Conservation (phyloP, 345 rosid genomes). For the Euphorbia pulcherrima region DNA sequence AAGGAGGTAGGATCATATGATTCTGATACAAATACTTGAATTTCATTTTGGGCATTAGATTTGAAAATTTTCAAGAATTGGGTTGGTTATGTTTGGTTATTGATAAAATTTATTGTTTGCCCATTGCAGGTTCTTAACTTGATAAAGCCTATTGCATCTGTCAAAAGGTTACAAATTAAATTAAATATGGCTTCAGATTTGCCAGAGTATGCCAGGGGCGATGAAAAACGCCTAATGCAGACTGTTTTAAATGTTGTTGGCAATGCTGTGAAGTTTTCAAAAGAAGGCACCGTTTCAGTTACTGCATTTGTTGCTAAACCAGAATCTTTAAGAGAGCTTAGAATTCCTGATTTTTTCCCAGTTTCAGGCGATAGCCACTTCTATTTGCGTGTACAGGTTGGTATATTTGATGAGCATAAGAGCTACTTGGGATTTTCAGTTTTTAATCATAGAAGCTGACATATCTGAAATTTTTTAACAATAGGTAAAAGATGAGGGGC, state of each 20-base stretch:
- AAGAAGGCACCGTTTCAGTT: conserved; percentile 70
- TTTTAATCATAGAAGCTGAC: neutral
- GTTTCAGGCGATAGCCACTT: conserved; percentile 68
- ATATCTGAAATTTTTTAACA: conserved; percentile 15
- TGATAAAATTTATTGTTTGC: conserved; percentile 17
- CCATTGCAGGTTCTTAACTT: conserved; percentile 66
- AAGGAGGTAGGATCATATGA: conserved; percentile 52
- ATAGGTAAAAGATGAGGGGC: conserved; percentile 89
- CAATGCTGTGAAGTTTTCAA: conserved; percentile 94
- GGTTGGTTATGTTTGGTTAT: neutral
- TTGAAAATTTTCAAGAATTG: neutral
- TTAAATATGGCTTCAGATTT: conserved; percentile 80
- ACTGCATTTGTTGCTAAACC: conserved; percentile 71
- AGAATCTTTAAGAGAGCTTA: conserved; percentile 54
- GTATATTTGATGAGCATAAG: conserved; percentile 18
- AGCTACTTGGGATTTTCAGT: neutral
- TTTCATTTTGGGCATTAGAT: neutral
- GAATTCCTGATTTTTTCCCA: conserved; percentile 62
- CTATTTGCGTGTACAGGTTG: conserved; percentile 86
- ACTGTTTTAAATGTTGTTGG: conserved; percentile 80
- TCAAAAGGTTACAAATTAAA: conserved; percentile 65
- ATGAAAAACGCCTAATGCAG: conserved; percentile 90
- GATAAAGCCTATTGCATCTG: conserved; percentile 87
- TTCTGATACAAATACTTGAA: neutral
- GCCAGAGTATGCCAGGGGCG: conserved; percentile 80